Evolutionary conservation across 2,329 filamentous ascomycete genomes (phyloP), one percentile per base, ranked within the genome.

Genomic region (Fusarium fracticaudum): DNA sequence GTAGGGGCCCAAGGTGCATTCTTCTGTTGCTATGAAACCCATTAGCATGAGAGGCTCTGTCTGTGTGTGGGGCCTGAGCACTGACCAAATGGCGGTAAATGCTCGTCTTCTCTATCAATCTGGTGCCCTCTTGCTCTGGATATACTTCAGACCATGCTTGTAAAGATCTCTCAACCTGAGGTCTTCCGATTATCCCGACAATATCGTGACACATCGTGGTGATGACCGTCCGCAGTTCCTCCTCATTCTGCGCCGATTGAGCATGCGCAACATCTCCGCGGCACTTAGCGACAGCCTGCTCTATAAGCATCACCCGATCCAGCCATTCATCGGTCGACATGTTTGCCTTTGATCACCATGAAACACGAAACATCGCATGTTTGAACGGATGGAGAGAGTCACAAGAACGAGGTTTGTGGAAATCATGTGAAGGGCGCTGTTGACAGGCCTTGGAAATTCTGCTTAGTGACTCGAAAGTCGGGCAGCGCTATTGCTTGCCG

Each of bases 61-160:
- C 10, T 15, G 4, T 2, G 9, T 22, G 14, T 37, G 29, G 31
- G 18, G 31, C 22, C 7, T n/a, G 15, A 29, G 33, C 33, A 59
- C 57, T 51, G 20, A 59, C 57, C 41, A 59, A 50, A 26, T 51
- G 43, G 33, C 57, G 57, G 31, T 59, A 59, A 20, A 59, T 51
- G n/a, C 29, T 59, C 22, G 57, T 59, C 44, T 38, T 59, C 24
- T 59, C 31, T 59, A 59, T 59, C 43, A 59, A 13, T 3, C 8
- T 18, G n/a, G 33, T 1, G 1, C 41, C 43, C 15, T 50, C 57
- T 15, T 51, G 33, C 9, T 59, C 57, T n/a, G 57, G 57, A 20
- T 59, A 59, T 59, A 59, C 57, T 59, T 59, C 57, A 50, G 57
- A 59, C 57, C 57, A 59, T 5, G 57, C 57, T 4, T 20, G 57